These are phyloP conservation scores for Heterobasidion occidentale DNA, from an alignment of 1,284 basidiomycete species.

Conservation along the genomic window DNA sequence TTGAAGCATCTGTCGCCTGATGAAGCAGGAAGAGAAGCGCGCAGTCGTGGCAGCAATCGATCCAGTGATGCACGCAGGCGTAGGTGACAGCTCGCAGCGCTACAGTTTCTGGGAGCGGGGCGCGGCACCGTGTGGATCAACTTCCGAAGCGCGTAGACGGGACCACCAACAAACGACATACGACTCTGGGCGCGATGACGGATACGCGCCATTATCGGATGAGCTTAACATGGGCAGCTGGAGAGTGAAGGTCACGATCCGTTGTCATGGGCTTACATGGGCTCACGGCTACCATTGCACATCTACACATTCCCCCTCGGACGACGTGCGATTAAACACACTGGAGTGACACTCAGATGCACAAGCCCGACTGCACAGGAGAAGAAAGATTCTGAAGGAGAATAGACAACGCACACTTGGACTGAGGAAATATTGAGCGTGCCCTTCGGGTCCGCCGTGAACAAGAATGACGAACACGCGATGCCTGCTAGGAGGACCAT, in stretches of 20 bases:
- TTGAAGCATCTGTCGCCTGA: too few relatives aligned
- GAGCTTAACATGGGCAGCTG: neutral
- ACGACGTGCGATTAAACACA: neutral
- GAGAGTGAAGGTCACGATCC: neutral
- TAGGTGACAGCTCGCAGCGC: neutral
- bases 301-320: neutral
- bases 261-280: neutral
- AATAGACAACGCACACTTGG: constrained; percentile 48
- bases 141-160: neutral
- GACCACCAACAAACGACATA: neutral
- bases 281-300: neutral
- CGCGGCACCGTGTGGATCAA: neutral
- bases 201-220: neutral
- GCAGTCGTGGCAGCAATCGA: too few relatives aligned
- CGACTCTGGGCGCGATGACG: neutral
- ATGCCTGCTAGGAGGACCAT: constrained; percentile 72
- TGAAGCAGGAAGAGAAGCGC: too few relatives aligned
- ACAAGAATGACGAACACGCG: constrained; percentile 61
- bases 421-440: constrained; percentile 49
- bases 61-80: neutral
- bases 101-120: neutral
- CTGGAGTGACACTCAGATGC: neutral
- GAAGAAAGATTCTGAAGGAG: neutral
- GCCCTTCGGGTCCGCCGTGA: constrained; percentile 52
- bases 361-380: too few relatives aligned